phyloP scores from a whole-genome alignment of 2,329 filamentous ascomycete genomes.

The Sarocladiaceae sp. region DNA sequence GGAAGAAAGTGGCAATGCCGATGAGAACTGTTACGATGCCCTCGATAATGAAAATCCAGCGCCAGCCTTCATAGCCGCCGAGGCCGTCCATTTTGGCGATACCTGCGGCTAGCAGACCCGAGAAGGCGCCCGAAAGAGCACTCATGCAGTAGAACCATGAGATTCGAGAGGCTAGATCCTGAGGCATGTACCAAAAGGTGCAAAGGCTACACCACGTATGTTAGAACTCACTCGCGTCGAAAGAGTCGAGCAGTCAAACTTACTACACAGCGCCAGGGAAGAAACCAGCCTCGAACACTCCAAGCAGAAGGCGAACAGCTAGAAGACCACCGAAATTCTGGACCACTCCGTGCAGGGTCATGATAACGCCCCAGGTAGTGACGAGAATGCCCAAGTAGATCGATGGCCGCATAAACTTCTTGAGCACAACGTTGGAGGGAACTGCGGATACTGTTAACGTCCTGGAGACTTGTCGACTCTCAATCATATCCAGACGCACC shows the following conservation, averaged over 20 bases:
- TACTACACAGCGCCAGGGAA: constrained; percentile 11
- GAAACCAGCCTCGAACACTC: constrained; percentile 15
- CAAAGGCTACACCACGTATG: constrained; percentile 13
- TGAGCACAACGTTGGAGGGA: constrained; percentile 61
- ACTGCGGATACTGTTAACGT: constrained; percentile 35
- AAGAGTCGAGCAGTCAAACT: no score
- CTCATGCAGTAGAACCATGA: constrained; percentile 23
- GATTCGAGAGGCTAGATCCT: constrained; percentile 22
- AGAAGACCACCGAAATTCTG: constrained; percentile 15
- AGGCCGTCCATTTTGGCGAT: constrained; percentile 19
- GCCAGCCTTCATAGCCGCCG: constrained; percentile 15
- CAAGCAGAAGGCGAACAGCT: constrained; percentile 17
- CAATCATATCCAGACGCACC: neutral
- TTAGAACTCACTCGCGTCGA: no score
- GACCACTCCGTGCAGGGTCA: constrained; percentile 23
- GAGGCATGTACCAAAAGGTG: constrained; percentile 25
- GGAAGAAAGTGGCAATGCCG: constrained; percentile 41
- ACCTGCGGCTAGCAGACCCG: constrained; percentile 17
- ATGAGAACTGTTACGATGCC: constrained; percentile 27
- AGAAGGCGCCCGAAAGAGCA: constrained; percentile 19
- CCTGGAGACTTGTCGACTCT: neutral
- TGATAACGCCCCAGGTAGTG: constrained; percentile 35
- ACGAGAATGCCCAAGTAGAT: constrained; percentile 64
- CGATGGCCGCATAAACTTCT: constrained; percentile 53
- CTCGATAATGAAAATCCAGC: no score